Evolutionary conservation across 495 filamentous ascomycete genomes (phyloP).

Genomic region (Penicillium fimorum): DNA sequence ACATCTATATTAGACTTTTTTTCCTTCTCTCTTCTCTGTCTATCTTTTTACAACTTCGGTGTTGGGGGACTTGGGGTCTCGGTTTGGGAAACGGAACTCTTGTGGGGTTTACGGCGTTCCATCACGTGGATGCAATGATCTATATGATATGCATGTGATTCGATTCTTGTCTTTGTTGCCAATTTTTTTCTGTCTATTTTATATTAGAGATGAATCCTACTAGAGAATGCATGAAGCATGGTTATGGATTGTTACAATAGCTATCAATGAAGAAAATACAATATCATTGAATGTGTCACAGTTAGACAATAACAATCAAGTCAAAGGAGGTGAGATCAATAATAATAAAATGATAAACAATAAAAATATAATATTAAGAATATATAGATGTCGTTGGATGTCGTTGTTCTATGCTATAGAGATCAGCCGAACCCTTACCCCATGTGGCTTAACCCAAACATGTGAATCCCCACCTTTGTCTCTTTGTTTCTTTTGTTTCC

Average conservation of each 20-base stretch:
- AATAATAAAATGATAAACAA: background rate
- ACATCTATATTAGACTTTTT: slow-evolving; percentile 6
- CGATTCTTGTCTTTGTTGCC: background rate
- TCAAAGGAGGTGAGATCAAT: background rate
- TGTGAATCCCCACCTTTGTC: slow-evolving; percentile 17
- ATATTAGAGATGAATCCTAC: background rate
- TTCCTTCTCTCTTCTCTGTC: slow-evolving; percentile 7
- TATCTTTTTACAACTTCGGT: slow-evolving; percentile 20
- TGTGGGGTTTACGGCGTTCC: slow-evolving; percentile 4
- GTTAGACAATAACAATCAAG: background rate
- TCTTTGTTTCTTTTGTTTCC: slow-evolving; percentile 6
- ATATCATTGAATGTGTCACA: background rate
- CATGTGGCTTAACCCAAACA: slow-evolving; percentile 7
- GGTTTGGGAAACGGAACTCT: background rate
- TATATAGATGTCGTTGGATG: background rate
- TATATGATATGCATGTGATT: slow-evolving; percentile 2
- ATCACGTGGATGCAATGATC: background rate
- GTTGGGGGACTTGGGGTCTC: slow-evolving; percentile 11
- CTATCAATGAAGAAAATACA: background rate
- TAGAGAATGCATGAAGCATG: slow-evolving; percentile 1
- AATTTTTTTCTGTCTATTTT: background rate
- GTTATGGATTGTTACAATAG: background rate
- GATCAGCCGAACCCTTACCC: slow-evolving; percentile 4
- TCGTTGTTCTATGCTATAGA: slow-evolving; percentile 1
- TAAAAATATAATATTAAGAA: background rate